Base-by-base conservation (phyloP, 2,329 filamentous ascomycete species). In the Seiridium unicorne region DNA sequence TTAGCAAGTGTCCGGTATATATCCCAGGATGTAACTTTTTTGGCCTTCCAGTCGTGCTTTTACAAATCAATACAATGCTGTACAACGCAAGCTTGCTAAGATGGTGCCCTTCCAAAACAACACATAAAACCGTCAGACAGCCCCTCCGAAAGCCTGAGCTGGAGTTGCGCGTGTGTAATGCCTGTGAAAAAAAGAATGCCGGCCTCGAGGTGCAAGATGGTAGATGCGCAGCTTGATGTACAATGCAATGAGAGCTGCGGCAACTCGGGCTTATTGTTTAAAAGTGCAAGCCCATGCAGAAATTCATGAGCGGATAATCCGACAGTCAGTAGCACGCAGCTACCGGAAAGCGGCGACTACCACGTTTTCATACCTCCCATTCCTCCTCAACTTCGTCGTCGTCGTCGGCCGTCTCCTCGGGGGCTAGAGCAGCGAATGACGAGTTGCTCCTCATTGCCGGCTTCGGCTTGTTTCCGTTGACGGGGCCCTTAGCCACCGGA, bases 371-470 rank as follows among this genome's bases (percentile, higher is more conserved):
- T 68, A 73, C 72, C 60, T 73, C 72, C 72, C 72, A 73, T 64
- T 73, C 71, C 55, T 71, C 60, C 65, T 73, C 71, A 35, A 64
- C 65, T 44, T 72, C 69, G 34, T 72, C 18, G 18, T 26, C 66
- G 44, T 72, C 68, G 54, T 73, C 70, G 5, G 65, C 65, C 1
- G 65, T 69, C 62, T 67, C 71, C 38, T 73, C 71, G 8, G 72
- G 67, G 18, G 70, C 71, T 34, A 73, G 62, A 42, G 71, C 72
- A 59, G 71, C 71, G 53, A 72, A 73, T 3, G 72, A 73, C 36
- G 71, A 73, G 65, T 51, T 70, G 64, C 64, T 73, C 65, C 65
- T 73, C 32, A 73, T 38, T 46, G 67, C 62, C 13, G 71, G 69
- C 62, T 72, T 72, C 63, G 70, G 65, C 59, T 70, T 71, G 65